Evolutionary conservation across 108 stramenopile species (phyloP), one percentile per base, ranked within the genome.

Genomic region (Parietichytrium sp.): DNA sequence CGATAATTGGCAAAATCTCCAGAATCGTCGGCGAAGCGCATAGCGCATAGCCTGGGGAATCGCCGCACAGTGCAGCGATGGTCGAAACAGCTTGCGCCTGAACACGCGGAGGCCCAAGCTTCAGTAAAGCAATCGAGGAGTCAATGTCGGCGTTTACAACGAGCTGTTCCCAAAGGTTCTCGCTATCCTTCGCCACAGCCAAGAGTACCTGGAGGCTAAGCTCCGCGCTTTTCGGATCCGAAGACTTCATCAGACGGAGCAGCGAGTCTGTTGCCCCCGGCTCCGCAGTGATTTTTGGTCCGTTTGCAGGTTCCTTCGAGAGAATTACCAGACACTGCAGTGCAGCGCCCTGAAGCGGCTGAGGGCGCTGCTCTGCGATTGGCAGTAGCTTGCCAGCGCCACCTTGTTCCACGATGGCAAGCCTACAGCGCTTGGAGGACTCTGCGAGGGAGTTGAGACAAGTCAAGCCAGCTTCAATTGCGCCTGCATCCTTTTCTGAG

Each of bases 381-480:
- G 36, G 61, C 61, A 72, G 45, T 10, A 72, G 61, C 61, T 72
- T 72, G 10, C 38, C 38, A 6, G 61, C 61, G 6, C 38, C 61
- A 7, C 61, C 61, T 72, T 72, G 61, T 8, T 72, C 61, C 33
- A 72, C 61, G 45, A 72, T 72, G 2, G 61, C 61, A 6, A 72
- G n/a, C 20, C 61, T 33, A 20, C 61, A 72, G n/a, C 61, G 61
- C 61, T 72, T 72, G n/a, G 61, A 72, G 33, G 61, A 72, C 42
- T 72, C 61, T 12, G 61, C 61, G 8, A 72, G 42, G 29, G 61
- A 33, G n/a, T n/a, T 27, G 38, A 72, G 33, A 13, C 38, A 45
- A 33, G 20, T 33, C 61, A 72, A 27, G 25, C 61, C 61, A n/a
- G 61, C 29, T 25, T 72, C 61, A 1, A 72, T 42, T 8, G 61